Conservation (phyloP, 768 basidiomycete genomes). For the Hygrocybe coccinea region DNA sequence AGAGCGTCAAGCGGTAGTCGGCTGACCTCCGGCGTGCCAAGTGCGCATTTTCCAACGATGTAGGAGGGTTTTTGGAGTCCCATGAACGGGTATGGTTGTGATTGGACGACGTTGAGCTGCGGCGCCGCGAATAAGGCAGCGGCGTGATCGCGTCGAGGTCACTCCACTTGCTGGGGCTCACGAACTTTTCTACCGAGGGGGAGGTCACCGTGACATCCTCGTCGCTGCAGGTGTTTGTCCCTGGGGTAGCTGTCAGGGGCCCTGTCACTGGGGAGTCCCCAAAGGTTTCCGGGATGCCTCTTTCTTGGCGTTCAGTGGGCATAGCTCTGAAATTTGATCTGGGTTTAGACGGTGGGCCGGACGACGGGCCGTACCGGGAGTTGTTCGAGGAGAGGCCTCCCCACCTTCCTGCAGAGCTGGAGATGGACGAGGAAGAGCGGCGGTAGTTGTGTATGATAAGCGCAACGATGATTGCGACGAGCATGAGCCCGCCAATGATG, state of each 20-base stretch:
- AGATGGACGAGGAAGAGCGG: conserved; percentile 11
- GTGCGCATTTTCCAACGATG: not conserved
- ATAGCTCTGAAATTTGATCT: not conserved
- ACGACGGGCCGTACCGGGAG: not conserved
- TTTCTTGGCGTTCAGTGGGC: not conserved
- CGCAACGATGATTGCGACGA: conserved; percentile 20
- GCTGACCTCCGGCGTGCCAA: not conserved
- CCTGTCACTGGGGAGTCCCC: too few species aligned
- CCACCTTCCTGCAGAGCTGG: conserved; percentile 21
- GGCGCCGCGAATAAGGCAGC: not conserved
- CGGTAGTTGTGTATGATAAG: conserved; percentile 31
- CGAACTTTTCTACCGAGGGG: conserved; percentile 1
- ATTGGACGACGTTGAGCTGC: not conserved
- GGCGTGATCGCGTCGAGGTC: not conserved
- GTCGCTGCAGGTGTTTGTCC: not conserved
- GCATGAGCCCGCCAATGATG: conserved; percentile 38
- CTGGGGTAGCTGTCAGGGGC: too few species aligned
- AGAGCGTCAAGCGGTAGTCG: not conserved
- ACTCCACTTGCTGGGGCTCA: not conserved
- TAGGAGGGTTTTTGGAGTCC: not conserved
- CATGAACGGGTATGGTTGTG: not conserved
- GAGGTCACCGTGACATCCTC: conserved; percentile 1
- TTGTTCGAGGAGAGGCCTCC: conserved; percentile 19
- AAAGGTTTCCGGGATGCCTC: too few species aligned
- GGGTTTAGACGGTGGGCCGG: not conserved